phyloP scores from a whole-genome alignment of 2,329 filamentous ascomycete species.

The Shiraia bambusicola region DNA sequence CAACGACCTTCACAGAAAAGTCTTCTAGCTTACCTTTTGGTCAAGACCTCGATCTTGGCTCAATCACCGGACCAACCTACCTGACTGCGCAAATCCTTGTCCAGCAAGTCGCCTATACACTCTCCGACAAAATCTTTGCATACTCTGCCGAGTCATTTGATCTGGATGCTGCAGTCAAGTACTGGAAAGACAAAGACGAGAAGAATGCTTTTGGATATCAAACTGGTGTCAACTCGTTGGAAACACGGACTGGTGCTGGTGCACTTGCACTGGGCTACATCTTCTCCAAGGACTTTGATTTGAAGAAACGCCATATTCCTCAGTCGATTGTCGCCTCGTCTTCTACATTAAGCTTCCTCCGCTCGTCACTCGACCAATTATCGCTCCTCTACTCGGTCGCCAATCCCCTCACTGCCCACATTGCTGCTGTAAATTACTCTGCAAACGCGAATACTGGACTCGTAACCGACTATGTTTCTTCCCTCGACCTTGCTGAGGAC shows the following conservation, averaged over 20 bases:
- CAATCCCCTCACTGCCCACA: constrained; percentile 88
- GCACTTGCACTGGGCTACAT: constrained; percentile 93
- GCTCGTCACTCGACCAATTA: constrained; percentile 84
- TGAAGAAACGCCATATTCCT: constrained; percentile 85
- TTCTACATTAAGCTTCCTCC: constrained; percentile 76
- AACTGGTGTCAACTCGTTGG: constrained; percentile 75
- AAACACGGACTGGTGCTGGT: constrained; percentile 87
- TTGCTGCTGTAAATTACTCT: constrained; percentile 86
- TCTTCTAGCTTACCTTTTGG: constrained; percentile 56
- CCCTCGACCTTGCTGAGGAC: constrained; percentile 81
- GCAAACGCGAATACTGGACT: constrained; percentile 66
- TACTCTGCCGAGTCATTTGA: constrained; percentile 95
- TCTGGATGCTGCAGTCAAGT: constrained; percentile 77
- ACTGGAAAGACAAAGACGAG: constrained; percentile 71
- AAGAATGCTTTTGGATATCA: constrained; percentile 80
- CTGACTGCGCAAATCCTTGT: constrained; percentile 89
- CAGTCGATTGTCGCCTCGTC: constrained; percentile 89
- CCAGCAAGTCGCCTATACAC: constrained; percentile 91
- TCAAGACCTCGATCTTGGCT: constrained; percentile 53
- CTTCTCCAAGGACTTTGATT: constrained; percentile 94
- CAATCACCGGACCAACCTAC: constrained; percentile 85
- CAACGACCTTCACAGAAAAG: constrained; percentile 44
- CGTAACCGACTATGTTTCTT: constrained; percentile 82
- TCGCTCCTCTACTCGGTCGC: constrained; percentile 87
- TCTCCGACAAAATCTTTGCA: constrained; percentile 96